Conservation (phyloP, 2,329 filamentous ascomycete genomes). For the Waltergamsia citrina region DNA sequence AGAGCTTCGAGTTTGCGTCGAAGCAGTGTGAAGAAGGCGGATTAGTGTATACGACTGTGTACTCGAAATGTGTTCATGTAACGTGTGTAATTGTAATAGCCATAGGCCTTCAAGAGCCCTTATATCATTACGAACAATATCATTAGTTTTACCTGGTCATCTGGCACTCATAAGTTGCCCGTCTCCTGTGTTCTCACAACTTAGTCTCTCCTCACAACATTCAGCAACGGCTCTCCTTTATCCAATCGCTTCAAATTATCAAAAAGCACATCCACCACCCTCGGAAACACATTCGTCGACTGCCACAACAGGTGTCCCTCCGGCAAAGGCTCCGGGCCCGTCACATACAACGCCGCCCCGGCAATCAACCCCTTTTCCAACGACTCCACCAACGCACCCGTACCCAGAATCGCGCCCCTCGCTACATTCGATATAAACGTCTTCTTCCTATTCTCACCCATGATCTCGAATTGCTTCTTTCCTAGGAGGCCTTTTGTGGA, state of each 20-base stretch:
- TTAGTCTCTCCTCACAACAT: slow-evolving; percentile 4
- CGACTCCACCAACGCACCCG: slow-evolving; percentile 45
- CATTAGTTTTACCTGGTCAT: too few relatives aligned
- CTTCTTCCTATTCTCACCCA: slow-evolving; percentile 21
- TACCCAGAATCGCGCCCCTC: slow-evolving; percentile 35
- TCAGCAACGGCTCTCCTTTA: slow-evolving; percentile 16
- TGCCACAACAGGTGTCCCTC: slow-evolving; percentile 54
- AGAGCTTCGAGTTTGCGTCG: slow-evolving; percentile 30
- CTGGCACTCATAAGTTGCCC: too few relatives aligned
- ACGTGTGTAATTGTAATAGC: neutral
- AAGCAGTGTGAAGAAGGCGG: neutral
- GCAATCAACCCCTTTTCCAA: slow-evolving; percentile 28
- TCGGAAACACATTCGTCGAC: slow-evolving; percentile 42
- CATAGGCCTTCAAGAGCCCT: too few relatives aligned
- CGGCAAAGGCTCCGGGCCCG: slow-evolving; percentile 63
- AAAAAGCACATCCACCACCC: slow-evolving; percentile 15
- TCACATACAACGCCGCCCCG: slow-evolving; percentile 62
- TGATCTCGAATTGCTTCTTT: slow-evolving; percentile 28
- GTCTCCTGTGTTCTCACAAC: too few relatives aligned
- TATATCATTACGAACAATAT: too few relatives aligned
- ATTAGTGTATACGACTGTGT: neutral
- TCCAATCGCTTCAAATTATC: slow-evolving; percentile 18
- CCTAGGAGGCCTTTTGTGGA: slow-evolving; percentile 31
- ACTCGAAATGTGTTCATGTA: neutral
- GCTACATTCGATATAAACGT: slow-evolving; percentile 59